Conservation (phyloP, 2,329 filamentous ascomycete species). For the Botrytis porri region DNA sequence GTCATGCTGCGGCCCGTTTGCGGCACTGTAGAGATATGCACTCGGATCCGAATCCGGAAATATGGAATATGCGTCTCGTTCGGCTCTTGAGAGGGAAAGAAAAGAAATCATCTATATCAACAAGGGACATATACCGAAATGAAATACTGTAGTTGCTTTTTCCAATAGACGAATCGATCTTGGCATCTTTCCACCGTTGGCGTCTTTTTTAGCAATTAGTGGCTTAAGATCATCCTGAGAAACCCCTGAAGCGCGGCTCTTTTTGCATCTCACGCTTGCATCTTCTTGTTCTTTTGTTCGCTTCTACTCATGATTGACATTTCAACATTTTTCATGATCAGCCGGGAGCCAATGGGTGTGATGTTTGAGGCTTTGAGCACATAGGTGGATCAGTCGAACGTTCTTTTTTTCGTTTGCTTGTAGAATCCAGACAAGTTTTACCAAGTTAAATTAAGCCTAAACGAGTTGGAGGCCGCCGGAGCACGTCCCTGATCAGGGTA, state of each 20-base stretch:
- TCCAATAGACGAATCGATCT: not conserved
- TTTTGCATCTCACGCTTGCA: not conserved
- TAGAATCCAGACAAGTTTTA: not conserved
- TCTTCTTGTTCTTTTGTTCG: conserved; percentile 6
- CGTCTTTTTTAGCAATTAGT: conserved; percentile 18
- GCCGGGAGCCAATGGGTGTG: conserved; percentile 9
- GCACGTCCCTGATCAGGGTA: conserved; percentile 12
- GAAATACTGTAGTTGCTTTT: not conserved
- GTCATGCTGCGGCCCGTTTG: conserved; percentile 24
- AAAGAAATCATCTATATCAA: not conserved
- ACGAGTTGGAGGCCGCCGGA: conserved; percentile 12
- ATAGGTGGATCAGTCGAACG: not conserved
- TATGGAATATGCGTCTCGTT: not conserved
- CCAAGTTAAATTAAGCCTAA: conserved; percentile 3
- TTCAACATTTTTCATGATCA: conserved; percentile 4
- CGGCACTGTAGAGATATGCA: conserved; percentile 30
- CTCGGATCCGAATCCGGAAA: conserved; percentile 24
- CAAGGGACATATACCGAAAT: not conserved
- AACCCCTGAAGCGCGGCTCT: conserved; percentile 12
- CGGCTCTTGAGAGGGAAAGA: not conserved
- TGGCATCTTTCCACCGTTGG: conserved; percentile 21
- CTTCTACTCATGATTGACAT: not conserved
- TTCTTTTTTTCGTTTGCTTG: not conserved
- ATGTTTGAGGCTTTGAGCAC: not conserved
- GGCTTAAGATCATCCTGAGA: conserved; percentile 14